phyloP scores from a whole-genome alignment of 768 basidiomycete genomes.

The Kwoniella pini region DNA sequence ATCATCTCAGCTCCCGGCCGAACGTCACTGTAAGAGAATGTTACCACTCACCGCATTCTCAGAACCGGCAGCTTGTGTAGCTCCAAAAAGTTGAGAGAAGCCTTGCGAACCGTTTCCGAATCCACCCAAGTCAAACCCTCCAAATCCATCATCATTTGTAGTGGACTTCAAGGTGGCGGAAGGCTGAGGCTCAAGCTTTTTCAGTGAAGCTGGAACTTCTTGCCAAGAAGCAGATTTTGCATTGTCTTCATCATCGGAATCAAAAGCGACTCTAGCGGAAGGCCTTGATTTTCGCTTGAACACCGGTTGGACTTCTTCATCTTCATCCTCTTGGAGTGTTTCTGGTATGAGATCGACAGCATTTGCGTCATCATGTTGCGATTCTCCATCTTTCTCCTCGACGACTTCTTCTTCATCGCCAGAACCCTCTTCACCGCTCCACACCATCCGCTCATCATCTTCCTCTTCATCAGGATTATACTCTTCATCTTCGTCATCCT shows the following conservation, averaged over 20 bases:
- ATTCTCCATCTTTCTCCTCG: constrained; percentile 3
- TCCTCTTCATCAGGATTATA: constrained; percentile 19
- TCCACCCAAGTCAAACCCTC: constrained; percentile 33
- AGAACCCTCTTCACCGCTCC: constrained; percentile 21
- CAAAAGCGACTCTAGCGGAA: constrained; percentile 18
- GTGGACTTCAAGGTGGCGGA: neutral
- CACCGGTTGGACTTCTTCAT: constrained; percentile 14
- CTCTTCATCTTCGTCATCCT: constrained; percentile 28
- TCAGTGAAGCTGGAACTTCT: constrained; percentile 16
- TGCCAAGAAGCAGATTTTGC: neutral
- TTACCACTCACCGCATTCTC: constrained; percentile 16
- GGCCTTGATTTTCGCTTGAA: constrained; percentile 21
- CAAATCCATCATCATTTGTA: neutral
- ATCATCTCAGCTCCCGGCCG: no score
- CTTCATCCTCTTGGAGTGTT: constrained; percentile 4
- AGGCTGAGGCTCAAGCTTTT: constrained; percentile 1
- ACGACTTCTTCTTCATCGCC: constrained; percentile 12
- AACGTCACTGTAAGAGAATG: neutral
- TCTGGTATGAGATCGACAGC: constrained; percentile 7
- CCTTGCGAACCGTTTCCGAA: constrained; percentile 37
- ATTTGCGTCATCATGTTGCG: no score
- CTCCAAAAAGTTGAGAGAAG: constrained; percentile 51
- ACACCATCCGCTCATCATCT: constrained; percentile 13
- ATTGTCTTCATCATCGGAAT: constrained; percentile 35
- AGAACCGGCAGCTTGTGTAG: constrained; percentile 31